These are phyloP conservation scores for Coleophoma crateriformis DNA, from an alignment of 2,329 filamentous ascomycete species.

Conservation along the genomic window DNA sequence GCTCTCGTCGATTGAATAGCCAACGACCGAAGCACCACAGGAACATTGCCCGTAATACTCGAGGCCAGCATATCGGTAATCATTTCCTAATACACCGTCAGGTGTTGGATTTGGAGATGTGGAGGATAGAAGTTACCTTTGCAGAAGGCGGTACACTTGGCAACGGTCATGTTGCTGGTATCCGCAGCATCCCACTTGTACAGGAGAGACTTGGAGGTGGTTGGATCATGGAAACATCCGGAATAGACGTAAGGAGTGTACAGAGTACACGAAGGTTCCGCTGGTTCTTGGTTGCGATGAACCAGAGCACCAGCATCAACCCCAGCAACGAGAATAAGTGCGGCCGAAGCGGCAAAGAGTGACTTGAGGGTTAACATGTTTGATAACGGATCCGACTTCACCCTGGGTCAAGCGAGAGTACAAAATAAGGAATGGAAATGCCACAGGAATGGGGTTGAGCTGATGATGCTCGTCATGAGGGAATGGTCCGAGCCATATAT, in stretches of 20 bases:
- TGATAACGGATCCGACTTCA: background rate
- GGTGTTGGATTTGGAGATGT: background rate
- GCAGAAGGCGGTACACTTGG: conserved; percentile 29
- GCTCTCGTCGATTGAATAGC: conserved; percentile 14
- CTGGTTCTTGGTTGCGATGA: conserved; percentile 15
- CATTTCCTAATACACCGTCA: conserved; percentile 10
- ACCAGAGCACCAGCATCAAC: conserved; percentile 11
- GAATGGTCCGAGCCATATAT: too few species aligned
- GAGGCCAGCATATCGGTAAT: conserved; percentile 28
- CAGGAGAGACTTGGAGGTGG: conserved; percentile 21
- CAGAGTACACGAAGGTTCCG: conserved; percentile 18
- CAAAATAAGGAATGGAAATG: too few species aligned
- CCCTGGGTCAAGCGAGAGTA: too few species aligned
- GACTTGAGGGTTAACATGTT: conserved; percentile 13
- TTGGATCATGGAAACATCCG: conserved; percentile 26
- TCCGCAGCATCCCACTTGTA: conserved; percentile 18
- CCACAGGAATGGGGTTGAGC: too few species aligned
- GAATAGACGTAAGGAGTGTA: conserved; percentile 29
- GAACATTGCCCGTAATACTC: conserved; percentile 26
- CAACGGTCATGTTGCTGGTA: conserved; percentile 27
- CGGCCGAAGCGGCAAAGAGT: conserved; percentile 16
- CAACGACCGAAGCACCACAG: conserved; percentile 29
- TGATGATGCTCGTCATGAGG: too few species aligned
- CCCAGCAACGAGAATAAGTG: conserved; percentile 13
- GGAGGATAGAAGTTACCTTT: conserved; percentile 20